Conservation (phyloP, 1,284 basidiomycete species). For the Malassezia dermatis region DNA sequence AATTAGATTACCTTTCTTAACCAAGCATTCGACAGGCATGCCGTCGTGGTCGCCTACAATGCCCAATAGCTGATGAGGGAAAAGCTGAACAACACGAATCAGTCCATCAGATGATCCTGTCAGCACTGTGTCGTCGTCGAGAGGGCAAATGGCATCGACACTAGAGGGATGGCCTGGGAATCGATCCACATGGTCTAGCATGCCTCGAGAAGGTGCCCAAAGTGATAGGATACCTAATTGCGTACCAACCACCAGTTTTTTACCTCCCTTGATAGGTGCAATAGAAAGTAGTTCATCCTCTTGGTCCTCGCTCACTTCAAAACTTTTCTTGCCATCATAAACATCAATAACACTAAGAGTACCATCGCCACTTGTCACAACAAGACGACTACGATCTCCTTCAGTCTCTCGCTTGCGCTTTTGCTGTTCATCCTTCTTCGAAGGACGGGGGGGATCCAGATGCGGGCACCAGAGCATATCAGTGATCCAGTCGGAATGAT, state of each 20-base stretch:
- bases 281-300: slow-evolving; percentile 86
- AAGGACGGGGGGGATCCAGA: slow-evolving; percentile 20
- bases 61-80: slow-evolving; percentile 80
- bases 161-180: slow-evolving; percentile 68
- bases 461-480: slow-evolving; percentile 64
- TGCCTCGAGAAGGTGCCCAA: slow-evolving; percentile 74
- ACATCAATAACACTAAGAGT: slow-evolving; percentile 75
- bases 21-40: slow-evolving; percentile 77
- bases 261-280: slow-evolving; percentile 65
- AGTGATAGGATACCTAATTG: slow-evolving; percentile 82
- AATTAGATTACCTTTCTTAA: slow-evolving; percentile 63
- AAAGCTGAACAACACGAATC: slow-evolving; percentile 74
- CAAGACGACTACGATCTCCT: slow-evolving; percentile 22
- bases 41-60: slow-evolving; percentile 75
- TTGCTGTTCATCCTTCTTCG: slow-evolving; percentile 12
- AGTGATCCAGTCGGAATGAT: slow-evolving; percentile 91
- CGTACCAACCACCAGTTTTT: slow-evolving; percentile 77
- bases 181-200: slow-evolving; percentile 85
- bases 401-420: slow-evolving; percentile 19
- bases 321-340: slow-evolving; percentile 51
- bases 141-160: slow-evolving; percentile 58
- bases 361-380: slow-evolving; percentile 63
- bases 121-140: slow-evolving; percentile 60
- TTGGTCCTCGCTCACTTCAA: slow-evolving; percentile 76
- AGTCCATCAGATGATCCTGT: slow-evolving; percentile 89